These are phyloP conservation scores for Torulaspora globosa DNA, from an alignment of 1,139 yeast species.

Conservation along the genomic window DNA sequence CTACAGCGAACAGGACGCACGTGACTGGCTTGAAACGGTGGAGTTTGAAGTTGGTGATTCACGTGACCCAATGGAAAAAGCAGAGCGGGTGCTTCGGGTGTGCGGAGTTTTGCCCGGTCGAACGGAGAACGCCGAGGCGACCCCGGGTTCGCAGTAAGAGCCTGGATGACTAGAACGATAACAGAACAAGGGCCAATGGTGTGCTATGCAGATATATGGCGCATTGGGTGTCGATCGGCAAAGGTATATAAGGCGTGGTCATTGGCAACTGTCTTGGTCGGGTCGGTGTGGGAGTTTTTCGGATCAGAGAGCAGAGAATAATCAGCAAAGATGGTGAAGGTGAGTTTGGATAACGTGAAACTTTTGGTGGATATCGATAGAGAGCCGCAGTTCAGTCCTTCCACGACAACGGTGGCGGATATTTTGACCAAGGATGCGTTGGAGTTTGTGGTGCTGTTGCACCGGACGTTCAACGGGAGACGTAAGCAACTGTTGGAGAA, in stretches of 20 bases:
- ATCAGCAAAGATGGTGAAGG: slow-evolving; percentile 24
- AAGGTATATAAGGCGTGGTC: too few species aligned
- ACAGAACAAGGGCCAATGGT: too few species aligned
- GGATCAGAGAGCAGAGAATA: background rate
- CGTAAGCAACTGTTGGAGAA: slow-evolving; percentile 56
- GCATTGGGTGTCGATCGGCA: too few species aligned
- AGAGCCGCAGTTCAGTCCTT: slow-evolving; percentile 54
- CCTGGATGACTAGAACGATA: too few species aligned
- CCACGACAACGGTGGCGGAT: slow-evolving; percentile 46
- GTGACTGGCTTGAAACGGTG: slow-evolving; percentile 53
- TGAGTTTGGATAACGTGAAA: slow-evolving; percentile 55
- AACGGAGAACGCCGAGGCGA: background rate
- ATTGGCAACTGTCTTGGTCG: too few species aligned
- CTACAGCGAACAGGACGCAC: slow-evolving; percentile 71
- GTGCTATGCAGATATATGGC: too few species aligned
- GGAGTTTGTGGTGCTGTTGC: slow-evolving; percentile 65
- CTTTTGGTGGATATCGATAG: slow-evolving; percentile 60
- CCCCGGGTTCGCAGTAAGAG: background rate
- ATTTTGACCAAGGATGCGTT: slow-evolving; percentile 56
- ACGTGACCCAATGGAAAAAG: slow-evolving; percentile 51
- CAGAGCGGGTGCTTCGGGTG: slow-evolving; percentile 47
- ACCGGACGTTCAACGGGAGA: slow-evolving; percentile 61
- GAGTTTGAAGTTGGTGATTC: slow-evolving; percentile 54
- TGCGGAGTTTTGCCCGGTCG: slow-evolving; percentile 5
- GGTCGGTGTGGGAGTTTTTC: background rate